Base-by-base conservation (phyloP, 345 rosid species). In the Arabidopsis thaliana region DNA sequence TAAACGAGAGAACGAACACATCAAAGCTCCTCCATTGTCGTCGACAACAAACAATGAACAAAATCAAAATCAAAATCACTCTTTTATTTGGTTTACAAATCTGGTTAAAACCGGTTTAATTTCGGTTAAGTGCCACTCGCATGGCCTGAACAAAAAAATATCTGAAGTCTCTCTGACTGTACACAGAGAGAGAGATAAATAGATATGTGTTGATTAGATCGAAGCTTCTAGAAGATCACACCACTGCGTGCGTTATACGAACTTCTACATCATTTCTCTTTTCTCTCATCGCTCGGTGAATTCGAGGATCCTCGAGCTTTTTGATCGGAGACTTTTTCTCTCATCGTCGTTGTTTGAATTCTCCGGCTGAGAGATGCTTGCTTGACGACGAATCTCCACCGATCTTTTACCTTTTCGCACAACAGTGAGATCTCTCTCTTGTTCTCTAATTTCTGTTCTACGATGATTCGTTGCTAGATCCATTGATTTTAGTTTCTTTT, bases 171-270 rank as follows among this genome's bases (percentile, higher is more conserved):
- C 40, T 33, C 42, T 37, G 67, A 60, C 71, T 45, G 71, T 69
- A 61, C 56, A 74, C 11, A 34, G 40, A 42, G 3, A 74, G 7
- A 34, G 40, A 42, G 3, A 51, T 5, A 51, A 9, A 70, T 0
- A 73, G 65, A 65, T 65, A 56, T 68, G 78, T 23, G 36, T 41
- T 34, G 25, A 40, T 55, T 30, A 65, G 48, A 71, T 57, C 51
- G 76, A 77, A 77, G 76, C 4, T 66, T 75, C 78, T 71, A 71
- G 72, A 77, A 70, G 53, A 36, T 70, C 65, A 57, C 55, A 53
- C 30, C 65, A 45, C 60, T 48, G 52, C 80, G 37, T 77, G 66
- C 65, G 76, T 69, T 61, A 62, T 44, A 69, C 64, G 24, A 76
- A 53, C 51, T 34, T 55, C 67, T 61, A 71, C 72, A 64, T 71